Percentiles rank a stretch among this genome's conserved stretches.
phyloP scores from a whole-genome alignment of 306 rosid species.

The Fragaria ananassa region DNA sequence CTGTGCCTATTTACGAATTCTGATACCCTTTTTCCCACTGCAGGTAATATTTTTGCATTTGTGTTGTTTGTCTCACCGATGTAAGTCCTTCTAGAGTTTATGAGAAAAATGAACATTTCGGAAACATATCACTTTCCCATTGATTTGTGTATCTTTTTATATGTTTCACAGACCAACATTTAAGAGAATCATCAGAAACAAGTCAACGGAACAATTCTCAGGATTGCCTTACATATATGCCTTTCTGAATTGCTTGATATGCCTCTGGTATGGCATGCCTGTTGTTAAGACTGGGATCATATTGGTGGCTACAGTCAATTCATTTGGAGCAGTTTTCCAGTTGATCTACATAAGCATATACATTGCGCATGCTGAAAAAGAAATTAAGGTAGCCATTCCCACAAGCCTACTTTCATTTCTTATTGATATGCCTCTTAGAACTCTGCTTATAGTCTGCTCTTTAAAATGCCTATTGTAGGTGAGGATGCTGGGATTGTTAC shows the following conservation, averaged over 20 bases:
- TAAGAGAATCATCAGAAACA: conserved; percentile 36
- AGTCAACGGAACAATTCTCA: conserved; percentile 43
- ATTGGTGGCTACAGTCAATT: conserved; percentile 42
- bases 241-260: conserved; percentile 39
- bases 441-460: not conserved
- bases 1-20: not conserved
- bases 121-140: not conserved
- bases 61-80: conserved; percentile 39
- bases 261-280: conserved; percentile 39
- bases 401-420: not conserved
- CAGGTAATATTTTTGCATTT: conserved; percentile 42
- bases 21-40: conserved; percentile 17
- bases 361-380: conserved; percentile 21
- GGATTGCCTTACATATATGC: conserved; percentile 43
- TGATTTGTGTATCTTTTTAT: not conserved
- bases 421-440: not conserved
- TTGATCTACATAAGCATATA: conserved; percentile 32
- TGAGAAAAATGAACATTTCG: not conserved
- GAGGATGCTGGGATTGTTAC: conserved; percentile 33
- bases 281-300: conserved; percentile 23
- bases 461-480: conserved; percentile 25
- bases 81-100: conserved; percentile 25
- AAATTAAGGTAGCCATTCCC: conserved; percentile 13
- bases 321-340: conserved; percentile 38
- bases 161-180: conserved; percentile 36